Evolutionary conservation across 495 filamentous ascomycete genomes (phyloP), one percentile per base, ranked within the genome.

Genomic region (Beverwykella pulmonaria): DNA sequence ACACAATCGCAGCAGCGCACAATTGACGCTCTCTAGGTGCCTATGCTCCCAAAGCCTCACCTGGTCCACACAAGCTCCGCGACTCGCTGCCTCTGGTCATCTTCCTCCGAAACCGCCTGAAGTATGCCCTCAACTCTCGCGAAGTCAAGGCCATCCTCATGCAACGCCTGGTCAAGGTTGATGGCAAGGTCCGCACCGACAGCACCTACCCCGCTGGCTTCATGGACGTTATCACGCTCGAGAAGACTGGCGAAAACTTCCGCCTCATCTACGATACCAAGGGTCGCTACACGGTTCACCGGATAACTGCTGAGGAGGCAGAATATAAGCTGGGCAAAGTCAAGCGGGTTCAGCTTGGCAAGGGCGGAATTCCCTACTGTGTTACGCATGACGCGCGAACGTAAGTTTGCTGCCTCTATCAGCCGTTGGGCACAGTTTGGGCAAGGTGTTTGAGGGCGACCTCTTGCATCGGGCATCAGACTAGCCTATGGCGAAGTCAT

Each of bases 381-480:
- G 94, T 98, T 90, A 98, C 95, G 91, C 95, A 98, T 88, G 94
- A 98, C 92, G 94, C 95, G 83, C 88, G 94, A 91, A 98, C 95
- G 93, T 97, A 83, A 94, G 93, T 90, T 80, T 87, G 55, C 88
- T 86, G 90, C 93, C 63, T 68, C 92, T 91, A 88, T 96, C 92
- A 96, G 92, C 87, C 92, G 92, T 96, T 95, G 92, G 92, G 92
- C 90, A 91, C 94, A 93, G 89, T 84, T 94, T 95, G 92, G 91
- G 91, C 88, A 58, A 69, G 60, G 41, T 67, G 58, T 49, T 48
- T 55, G 67, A 50, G 61, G 61, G 54, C 46, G 19, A 69, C 60
- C 61, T 69, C 48, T 39, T 30, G 54, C 52, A 59, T 57, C 65
- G 41, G 65, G 59, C 69, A 60, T 59, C 65, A 55, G 57, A 68